phyloP scores from a whole-genome alignment of 495 filamentous ascomycete species.

The Aspergillus funiculosus region DNA sequence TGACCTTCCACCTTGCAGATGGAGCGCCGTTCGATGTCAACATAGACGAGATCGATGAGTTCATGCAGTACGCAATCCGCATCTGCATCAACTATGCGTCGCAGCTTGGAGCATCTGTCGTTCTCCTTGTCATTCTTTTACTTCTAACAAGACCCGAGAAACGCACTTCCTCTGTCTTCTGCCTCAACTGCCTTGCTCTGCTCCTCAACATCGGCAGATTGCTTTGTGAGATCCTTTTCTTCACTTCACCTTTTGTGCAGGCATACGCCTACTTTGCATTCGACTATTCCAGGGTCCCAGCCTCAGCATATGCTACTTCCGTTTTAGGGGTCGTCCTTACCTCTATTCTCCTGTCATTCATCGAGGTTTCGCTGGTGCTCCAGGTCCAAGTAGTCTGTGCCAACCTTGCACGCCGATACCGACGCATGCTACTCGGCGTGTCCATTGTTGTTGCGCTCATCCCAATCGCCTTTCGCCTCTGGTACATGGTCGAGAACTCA shows the following conservation, averaged over 20 bases:
- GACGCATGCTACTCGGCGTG: conserved; percentile 37
- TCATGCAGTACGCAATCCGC: conserved; percentile 46
- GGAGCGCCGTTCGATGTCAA: conserved; percentile 48
- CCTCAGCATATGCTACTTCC: conserved; percentile 43
- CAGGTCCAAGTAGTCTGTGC: conserved; percentile 62
- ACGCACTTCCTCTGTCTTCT: conserved; percentile 54
- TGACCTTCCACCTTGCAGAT: conserved; percentile 49
- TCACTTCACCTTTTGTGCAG: conserved; percentile 50
- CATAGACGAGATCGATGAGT: conserved; percentile 43
- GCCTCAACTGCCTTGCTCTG: conserved; percentile 58
- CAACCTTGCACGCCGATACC: conserved; percentile 40
- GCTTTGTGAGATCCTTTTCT: conserved; percentile 54
- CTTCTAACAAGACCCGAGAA: conserved; percentile 59
- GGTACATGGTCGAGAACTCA: conserved; percentile 51
- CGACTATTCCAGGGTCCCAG: conserved; percentile 51
- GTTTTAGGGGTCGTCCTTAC: conserved; percentile 49
- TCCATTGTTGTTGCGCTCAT: conserved; percentile 50
- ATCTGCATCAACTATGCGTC: conserved; percentile 62
- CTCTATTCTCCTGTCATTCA: conserved; percentile 53
- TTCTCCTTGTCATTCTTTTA: conserved; percentile 60
- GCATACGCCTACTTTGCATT: conserved; percentile 53
- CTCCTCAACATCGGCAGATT: conserved; percentile 55
- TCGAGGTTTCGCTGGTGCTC: conserved; percentile 63
- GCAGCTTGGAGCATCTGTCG: conserved; percentile 67
- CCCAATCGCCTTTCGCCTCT: conserved; percentile 56